Evolutionary conservation across 768 basidiomycete species (phyloP).

Genomic region (Panellus pusillus): DNA sequence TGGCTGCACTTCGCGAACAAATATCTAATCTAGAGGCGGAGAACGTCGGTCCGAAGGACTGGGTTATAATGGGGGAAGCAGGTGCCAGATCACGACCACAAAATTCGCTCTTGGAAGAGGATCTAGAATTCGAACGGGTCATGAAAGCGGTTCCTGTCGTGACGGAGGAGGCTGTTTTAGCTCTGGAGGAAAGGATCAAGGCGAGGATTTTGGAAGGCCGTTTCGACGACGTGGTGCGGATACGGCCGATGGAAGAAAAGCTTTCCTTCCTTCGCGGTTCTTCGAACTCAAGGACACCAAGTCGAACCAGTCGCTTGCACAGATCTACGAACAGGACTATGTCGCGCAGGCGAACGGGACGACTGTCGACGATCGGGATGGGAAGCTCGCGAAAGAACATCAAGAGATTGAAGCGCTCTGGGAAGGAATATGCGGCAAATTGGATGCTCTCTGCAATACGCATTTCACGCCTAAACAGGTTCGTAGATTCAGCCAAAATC

Average conservation of each 20-base stretch:
- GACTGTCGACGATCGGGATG: slow-evolving; percentile 76
- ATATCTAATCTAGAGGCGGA: slow-evolving; percentile 81
- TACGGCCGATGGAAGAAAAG: slow-evolving; percentile 72
- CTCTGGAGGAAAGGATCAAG: slow-evolving; percentile 90
- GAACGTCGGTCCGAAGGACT: slow-evolving; percentile 87
- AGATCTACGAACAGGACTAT: slow-evolving; percentile 96
- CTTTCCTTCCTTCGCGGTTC: slow-evolving; percentile 87
- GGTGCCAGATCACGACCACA: slow-evolving; percentile 79
- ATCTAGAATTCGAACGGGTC: slow-evolving; percentile 91
- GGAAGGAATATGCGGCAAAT: slow-evolving; percentile 82
- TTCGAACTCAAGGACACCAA: slow-evolving; percentile 90
- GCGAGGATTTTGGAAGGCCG: slow-evolving; percentile 78
- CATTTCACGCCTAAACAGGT: slow-evolving; percentile 96
- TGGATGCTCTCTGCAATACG: slow-evolving; percentile 93
- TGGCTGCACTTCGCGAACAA: slow-evolving; percentile 70
- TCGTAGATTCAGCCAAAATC: neutral
- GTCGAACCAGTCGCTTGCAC: slow-evolving; percentile 85
- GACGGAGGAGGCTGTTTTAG: slow-evolving; percentile 82
- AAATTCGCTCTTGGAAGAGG: slow-evolving; percentile 90
- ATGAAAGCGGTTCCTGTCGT: slow-evolving; percentile 85
- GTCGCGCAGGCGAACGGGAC: slow-evolving; percentile 60
- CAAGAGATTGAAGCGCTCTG: slow-evolving; percentile 81
- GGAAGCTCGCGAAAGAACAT: slow-evolving; percentile 86
- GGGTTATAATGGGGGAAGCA: slow-evolving; percentile 92
- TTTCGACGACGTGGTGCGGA: slow-evolving; percentile 92